These are phyloP conservation scores for Ustilago esculenta DNA, from an alignment of 1,284 basidiomycete genomes.

Conservation along the genomic window DNA sequence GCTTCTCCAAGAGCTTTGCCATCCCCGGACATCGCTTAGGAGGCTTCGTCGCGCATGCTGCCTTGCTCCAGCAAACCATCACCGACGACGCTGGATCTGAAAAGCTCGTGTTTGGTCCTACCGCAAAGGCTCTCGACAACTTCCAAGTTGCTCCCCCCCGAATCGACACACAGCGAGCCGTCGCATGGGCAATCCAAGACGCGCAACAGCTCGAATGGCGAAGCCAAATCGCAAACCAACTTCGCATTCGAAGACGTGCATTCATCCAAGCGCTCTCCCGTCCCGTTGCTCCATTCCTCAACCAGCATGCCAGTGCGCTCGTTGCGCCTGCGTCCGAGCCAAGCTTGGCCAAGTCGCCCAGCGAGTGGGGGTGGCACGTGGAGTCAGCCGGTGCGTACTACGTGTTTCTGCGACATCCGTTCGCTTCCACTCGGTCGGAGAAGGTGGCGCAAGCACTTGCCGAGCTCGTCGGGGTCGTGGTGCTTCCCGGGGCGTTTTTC, in stretches of 20 bases:
- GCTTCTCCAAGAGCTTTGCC: slow-evolving; percentile 77
- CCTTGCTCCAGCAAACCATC: slow-evolving; percentile 69
- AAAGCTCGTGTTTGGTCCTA: slow-evolving; percentile 46
- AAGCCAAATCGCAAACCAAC: slow-evolving; percentile 70
- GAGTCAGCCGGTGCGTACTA: slow-evolving; percentile 66
- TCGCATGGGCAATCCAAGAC: slow-evolving; percentile 57
- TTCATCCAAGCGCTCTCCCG: slow-evolving; percentile 71
- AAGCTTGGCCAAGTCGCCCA: slow-evolving; percentile 21
- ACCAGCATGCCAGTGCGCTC: slow-evolving; percentile 21
- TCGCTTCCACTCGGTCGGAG: slow-evolving; percentile 23
- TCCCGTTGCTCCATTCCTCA: slow-evolving; percentile 19
- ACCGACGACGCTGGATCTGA: slow-evolving; percentile 59
- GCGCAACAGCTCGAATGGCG: slow-evolving; percentile 68
- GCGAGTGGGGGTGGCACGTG: slow-evolving; percentile 63
- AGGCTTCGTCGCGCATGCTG: slow-evolving; percentile 75
- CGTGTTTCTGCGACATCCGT: slow-evolving; percentile 61
- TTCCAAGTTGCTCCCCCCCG: slow-evolving; percentile 69
- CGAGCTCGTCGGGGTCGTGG: slow-evolving; percentile 51
- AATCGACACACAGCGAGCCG: slow-evolving; percentile 45
- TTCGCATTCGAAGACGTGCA: slow-evolving; percentile 73
- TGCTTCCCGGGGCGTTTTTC: slow-evolving; percentile 52
- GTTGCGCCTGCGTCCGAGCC: not conserved
- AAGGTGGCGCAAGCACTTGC: slow-evolving; percentile 51
- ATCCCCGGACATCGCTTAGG: slow-evolving; percentile 87
- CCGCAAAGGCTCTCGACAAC: slow-evolving; percentile 79